phyloP scores from a whole-genome alignment of 768 basidiomycete genomes.

The Lenzites betulinus region DNA sequence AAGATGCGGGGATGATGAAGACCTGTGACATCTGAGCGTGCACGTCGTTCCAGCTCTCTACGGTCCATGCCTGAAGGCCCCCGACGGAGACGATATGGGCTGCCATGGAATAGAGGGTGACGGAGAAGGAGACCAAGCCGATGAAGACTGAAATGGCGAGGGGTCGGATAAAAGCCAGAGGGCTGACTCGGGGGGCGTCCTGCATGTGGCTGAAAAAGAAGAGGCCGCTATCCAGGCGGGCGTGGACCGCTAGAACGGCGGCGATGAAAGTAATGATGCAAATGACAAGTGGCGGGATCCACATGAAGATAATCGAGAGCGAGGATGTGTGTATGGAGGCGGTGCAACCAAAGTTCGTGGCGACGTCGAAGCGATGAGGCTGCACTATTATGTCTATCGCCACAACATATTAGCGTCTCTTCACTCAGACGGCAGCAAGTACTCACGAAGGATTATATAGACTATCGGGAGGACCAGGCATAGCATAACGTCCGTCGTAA shows the following conservation, averaged over 20 bases:
- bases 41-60: constrained; percentile 23
- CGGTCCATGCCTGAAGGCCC: constrained; percentile 24
- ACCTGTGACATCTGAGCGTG: constrained; percentile 26
- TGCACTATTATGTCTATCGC: constrained; percentile 41
- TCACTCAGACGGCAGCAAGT: constrained; percentile 21
- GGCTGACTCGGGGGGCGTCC: constrained; percentile 21
- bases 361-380: constrained; percentile 39
- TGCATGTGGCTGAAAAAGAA: constrained; percentile 28
- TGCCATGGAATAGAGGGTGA: constrained; percentile 23
- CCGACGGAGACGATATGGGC: constrained; percentile 15
- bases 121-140: constrained; percentile 17
- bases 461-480: constrained; percentile 30
- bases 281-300: constrained; percentile 39
- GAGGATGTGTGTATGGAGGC: constrained; percentile 40
- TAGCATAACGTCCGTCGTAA: constrained; percentile 23
- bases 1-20: constrained; percentile 12
- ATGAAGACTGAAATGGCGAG: constrained; percentile 23
- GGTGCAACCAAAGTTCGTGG: constrained; percentile 36
- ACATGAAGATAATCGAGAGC: constrained; percentile 41
- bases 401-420: constrained; percentile 35
- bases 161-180: constrained; percentile 27
- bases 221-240: constrained; percentile 46
- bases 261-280: constrained; percentile 34
- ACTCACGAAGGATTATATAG: constrained; percentile 39
- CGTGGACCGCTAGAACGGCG: constrained; percentile 42